Evolutionary conservation across 2,329 filamentous ascomycete species (phyloP).

Genomic region (Seiridium unicorne): DNA sequence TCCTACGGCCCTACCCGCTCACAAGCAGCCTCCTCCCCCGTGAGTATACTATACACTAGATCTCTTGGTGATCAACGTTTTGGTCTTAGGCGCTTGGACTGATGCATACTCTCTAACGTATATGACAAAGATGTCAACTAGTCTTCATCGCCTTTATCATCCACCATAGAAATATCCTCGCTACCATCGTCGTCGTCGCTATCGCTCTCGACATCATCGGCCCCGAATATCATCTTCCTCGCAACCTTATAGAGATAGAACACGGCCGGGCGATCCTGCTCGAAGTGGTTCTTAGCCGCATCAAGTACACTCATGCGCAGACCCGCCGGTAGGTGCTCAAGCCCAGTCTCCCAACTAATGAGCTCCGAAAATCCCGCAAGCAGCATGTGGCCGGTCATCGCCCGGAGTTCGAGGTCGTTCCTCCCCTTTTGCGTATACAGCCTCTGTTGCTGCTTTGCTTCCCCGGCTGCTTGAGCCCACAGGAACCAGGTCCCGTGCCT

Average conservation of each 20-base stretch:
- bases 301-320: conserved; percentile 21
- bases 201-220: not conserved
- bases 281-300: conserved; percentile 9
- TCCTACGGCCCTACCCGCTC: too few species aligned
- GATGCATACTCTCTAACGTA: too few species aligned
- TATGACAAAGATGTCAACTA: too few species aligned
- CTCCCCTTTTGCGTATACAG: not conserved
- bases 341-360: conserved; percentile 21
- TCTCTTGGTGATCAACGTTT: too few species aligned
- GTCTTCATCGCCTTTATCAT: too few species aligned
- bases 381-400: conserved; percentile 13
- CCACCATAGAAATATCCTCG: not conserved
- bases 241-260: conserved; percentile 8
- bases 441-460: not conserved
- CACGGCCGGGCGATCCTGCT: not conserved
- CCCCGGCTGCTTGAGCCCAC: conserved; percentile 13
- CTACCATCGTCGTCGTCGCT: not conserved
- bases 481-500: conserved; percentile 28
- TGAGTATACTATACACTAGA: too few species aligned
- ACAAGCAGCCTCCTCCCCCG: too few species aligned
- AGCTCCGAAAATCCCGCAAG: conserved; percentile 17
- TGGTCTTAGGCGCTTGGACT: too few species aligned
- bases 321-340: conserved; percentile 7
- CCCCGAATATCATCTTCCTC: conserved; percentile 5
- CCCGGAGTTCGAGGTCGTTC: not conserved